These are phyloP conservation scores for Starmerella sirachaensis DNA, from an alignment of 805 yeast genomes.

Conservation along the genomic window DNA sequence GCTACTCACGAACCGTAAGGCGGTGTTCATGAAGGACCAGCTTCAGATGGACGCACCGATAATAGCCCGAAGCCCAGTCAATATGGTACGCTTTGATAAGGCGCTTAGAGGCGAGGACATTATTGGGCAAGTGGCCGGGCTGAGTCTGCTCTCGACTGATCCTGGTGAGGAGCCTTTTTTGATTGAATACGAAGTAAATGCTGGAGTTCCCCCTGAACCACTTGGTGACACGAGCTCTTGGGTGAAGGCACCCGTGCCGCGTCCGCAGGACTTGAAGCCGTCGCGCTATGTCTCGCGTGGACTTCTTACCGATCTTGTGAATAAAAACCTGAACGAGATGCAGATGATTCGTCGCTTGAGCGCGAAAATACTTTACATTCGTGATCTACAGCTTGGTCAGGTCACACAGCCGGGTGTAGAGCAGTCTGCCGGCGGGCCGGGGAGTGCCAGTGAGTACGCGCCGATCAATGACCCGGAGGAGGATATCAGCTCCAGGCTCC, in stretches of 20 bases:
- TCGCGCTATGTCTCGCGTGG: constrained; percentile 26
- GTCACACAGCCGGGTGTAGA: not conserved
- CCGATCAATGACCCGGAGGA: constrained; percentile 54
- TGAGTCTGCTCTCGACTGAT: constrained; percentile 7
- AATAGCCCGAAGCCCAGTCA: constrained; percentile 47
- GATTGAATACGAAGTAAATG: constrained; percentile 72
- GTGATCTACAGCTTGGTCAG: constrained; percentile 63
- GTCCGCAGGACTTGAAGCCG: constrained; percentile 34
- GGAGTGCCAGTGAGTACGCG: constrained; percentile 11
- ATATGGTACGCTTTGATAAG: constrained; percentile 47
- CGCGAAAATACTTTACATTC: constrained; percentile 72
- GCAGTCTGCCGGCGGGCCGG: not conserved
- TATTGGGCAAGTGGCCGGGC: constrained; percentile 18
- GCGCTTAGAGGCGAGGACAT: constrained; percentile 23
- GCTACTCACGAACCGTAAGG: constrained; percentile 55
- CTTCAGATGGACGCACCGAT: constrained; percentile 63
- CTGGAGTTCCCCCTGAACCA: constrained; percentile 60
- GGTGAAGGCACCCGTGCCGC: constrained; percentile 18
- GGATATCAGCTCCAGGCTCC: constrained; percentile 69
- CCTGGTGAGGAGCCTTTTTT: constrained; percentile 29
- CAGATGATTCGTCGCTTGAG: constrained; percentile 82
- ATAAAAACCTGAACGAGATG: constrained; percentile 60
- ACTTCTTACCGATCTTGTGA: constrained; percentile 51
- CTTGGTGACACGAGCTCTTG: constrained; percentile 19
- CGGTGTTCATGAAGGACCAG: constrained; percentile 47